Base-by-base conservation (phyloP, 208 protist species). In the Wallacemonas sp. region DNA sequence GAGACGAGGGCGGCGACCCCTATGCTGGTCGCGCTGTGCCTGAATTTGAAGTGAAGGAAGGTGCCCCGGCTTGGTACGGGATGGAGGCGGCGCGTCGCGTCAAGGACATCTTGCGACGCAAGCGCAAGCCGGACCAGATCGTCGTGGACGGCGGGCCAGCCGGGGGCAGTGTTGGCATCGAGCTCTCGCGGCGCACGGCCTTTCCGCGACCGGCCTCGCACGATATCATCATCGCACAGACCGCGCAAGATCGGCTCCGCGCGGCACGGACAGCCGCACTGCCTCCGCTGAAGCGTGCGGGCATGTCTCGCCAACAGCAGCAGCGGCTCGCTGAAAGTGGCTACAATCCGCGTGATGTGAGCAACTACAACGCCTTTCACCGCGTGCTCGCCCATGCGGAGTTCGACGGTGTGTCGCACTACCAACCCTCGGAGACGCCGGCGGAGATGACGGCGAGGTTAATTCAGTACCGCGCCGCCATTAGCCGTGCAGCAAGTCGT, bases 51-150 rank as follows among this genome's bases (percentile, higher is more conserved):
- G 78, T 90, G n/a, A 86, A 84, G 58, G 67, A 68, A 19, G 82
- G 79, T 3, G 76, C 47, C 9, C 60, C 84, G 17, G 78, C 67
- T 26, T 85, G 79, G 84, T 90, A 90, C 63, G 84, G 84, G 42
- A 90, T 90, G 80, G 77, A 86, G 63, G 80, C 84, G 8, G 72
- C 80, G 38, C 80, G 82, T 56, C 84, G 84, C 11, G 80, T 90
- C n/a, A 77, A 77, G 26, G 65, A 83, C 56, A 90, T 90, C 51
- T 65, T 90, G 31, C 80, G 77, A 22, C 79, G 84, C 17, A 63
- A 75, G 41, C 66, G 63, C 15, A 67, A 70, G 27, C 72, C 72
- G 0, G 84, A 86, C 44, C 84, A 90, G 58, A 69, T 90, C 38
- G 77, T 90, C 46, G 47, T 90, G 9, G 72, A 68, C 27, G 79